Evolutionary conservation across 352 stramenopile genomes (phyloP).

Genomic region (Globisporangium orthogonon): DNA sequence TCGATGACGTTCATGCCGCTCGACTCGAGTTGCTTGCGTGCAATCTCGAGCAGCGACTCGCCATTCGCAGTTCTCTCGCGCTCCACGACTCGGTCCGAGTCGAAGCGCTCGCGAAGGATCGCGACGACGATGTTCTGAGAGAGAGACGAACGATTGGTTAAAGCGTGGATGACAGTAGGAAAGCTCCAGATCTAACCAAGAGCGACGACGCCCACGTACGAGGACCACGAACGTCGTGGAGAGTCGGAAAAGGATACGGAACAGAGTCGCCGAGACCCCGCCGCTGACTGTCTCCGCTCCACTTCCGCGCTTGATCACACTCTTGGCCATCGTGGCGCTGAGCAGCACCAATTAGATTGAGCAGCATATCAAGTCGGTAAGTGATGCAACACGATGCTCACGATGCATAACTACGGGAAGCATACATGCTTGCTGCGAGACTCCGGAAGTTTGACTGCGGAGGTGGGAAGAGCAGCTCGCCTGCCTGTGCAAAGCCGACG

Average conservation of each 20-base stretch:
- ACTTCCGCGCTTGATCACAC: constrained; percentile 10
- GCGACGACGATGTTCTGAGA: constrained; percentile 47
- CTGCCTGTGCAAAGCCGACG: constrained; percentile 36
- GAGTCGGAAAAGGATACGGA: constrained; percentile 32
- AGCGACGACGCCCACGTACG: constrained; percentile 11
- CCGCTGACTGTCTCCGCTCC: not conserved
- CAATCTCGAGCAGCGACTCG: constrained; percentile 40
- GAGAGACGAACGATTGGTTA: not conserved
- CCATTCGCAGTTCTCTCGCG: constrained; percentile 13
- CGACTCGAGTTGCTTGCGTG: constrained; percentile 45
- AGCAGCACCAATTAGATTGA: not conserved
- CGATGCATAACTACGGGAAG: not conserved
- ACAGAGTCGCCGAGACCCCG: constrained; percentile 6
- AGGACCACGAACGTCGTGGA: constrained; percentile 36
- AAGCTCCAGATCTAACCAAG: not conserved
- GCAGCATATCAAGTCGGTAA: not conserved
- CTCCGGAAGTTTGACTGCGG: constrained; percentile 25
- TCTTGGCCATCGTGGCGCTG: constrained; percentile 25
- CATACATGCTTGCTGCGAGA: constrained; percentile 45
- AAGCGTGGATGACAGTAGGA: not conserved
- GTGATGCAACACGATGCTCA: not conserved
- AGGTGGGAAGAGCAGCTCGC: constrained; percentile 34
- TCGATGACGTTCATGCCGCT: constrained; percentile 39
- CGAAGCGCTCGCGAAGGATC: constrained; percentile 60
- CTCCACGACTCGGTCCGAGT: constrained; percentile 15